Evolutionary conservation across 768 basidiomycete species (phyloP), one percentile per base, ranked within the genome.

Genomic region (Lyophyllum shimeji): DNA sequence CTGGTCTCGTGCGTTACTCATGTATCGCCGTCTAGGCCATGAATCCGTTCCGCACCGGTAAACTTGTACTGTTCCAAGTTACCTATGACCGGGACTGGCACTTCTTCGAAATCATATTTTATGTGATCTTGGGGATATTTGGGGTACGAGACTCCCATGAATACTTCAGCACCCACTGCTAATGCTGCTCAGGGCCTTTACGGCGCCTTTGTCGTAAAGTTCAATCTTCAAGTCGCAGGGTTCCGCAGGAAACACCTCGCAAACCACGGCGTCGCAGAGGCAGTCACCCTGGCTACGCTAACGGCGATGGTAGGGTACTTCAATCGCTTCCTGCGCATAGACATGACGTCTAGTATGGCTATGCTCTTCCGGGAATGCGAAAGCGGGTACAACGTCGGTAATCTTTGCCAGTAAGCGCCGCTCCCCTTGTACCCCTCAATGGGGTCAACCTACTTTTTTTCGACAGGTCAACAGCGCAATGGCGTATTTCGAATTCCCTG

Each of bases 71-170:
- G 58, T 99, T 99, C 76, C 95, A 98, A 68, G 93, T 99, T 63
- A 95, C 95, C 1, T 99, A 98, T 70, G 91, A 90, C 67, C 83
- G 96, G 29, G 94, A 95, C 65, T 99, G 97, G 97, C 97, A 98
- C 68, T 98, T 96, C 74, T 98, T 98, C 67, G 97, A 98, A 67
- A 91, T 99, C 49, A 88, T 97, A 17, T 96, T 96, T 70, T 99
- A 95, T 72, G 80, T 98, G 51, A 83, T 98, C 56, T 83, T 99
- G 40, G 97, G 97, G 9, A 81, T 98, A 58, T 99, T 99, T 69
- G 97, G 97, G 46, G 96, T 96, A 66, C 58, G 84, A 23, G 17
- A 27, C 29, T 23, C 3, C 24, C n/a, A 37, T 17, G 20, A 29
- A 33, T 53, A 21, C 62, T 40, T 55, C 46, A 24, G 53, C 63